Evolutionary conservation across 2,329 filamentous ascomycete species (phyloP).

Genomic region (Colletotrichum lindemuthianum): DNA sequence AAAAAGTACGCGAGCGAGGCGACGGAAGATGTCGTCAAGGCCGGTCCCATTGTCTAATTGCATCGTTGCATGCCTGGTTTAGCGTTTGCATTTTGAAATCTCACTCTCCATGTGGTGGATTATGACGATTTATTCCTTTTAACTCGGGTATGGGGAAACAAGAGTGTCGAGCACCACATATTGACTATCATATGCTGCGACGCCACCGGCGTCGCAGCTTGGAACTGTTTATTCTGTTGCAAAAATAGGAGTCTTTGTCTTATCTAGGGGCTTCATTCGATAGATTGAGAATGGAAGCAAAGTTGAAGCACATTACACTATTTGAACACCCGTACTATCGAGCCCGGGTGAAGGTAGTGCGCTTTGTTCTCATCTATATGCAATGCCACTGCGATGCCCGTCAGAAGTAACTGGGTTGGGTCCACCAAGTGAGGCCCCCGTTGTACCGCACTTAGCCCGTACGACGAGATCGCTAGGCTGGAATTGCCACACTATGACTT

Average conservation of each 20-base stretch:
- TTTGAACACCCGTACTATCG: not conserved
- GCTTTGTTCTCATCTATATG: too few species aligned
- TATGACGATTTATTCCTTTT: conserved; percentile 11
- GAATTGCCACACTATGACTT: too few species aligned
- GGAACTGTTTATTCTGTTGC: conserved; percentile 3
- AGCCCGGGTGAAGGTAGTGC: too few species aligned
- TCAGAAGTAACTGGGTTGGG: too few species aligned
- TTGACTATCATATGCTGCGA: conserved; percentile 14
- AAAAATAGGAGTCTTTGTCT: conserved; percentile 28
- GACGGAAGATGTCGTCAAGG: conserved; percentile 79
- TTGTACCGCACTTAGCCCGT: too few species aligned
- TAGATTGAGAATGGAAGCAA: conserved; percentile 24
- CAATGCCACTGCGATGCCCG: too few species aligned
- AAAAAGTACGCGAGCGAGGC: conserved; percentile 91
- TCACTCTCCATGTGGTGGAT: conserved; percentile 6
- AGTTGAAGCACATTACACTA: not conserved
- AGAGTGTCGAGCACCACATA: conserved; percentile 28
- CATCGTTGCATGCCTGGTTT: conserved; percentile 1
- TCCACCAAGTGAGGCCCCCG: too few species aligned
- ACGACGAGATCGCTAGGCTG: too few species aligned
- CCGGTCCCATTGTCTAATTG: conserved; percentile 59
- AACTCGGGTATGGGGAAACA: conserved; percentile 27
- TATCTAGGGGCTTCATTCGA: conserved; percentile 15
- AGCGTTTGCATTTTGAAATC: conserved; percentile 19
- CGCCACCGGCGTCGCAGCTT: conserved; percentile 6